Conservation (phyloP, 2,329 filamentous ascomycete species). For the Cordyceps cicadae region DNA sequence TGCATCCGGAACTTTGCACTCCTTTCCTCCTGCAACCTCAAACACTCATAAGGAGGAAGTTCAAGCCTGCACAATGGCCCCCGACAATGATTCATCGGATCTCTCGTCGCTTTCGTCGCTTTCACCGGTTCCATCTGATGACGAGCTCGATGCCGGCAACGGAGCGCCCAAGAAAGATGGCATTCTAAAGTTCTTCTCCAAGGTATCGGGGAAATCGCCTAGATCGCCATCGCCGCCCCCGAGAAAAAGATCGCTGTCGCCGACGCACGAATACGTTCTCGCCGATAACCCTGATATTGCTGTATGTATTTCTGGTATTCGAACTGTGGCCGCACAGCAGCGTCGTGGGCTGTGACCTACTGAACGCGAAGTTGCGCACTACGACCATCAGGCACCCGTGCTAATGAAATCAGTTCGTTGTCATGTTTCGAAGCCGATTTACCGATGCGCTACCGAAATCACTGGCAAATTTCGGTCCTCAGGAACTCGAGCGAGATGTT, state of each 20-base stretch:
- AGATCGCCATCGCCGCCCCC: slow-evolving; percentile 57
- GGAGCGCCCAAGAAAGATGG: slow-evolving; percentile 41
- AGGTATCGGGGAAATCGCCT: slow-evolving; percentile 41
- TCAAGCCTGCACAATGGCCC: slow-evolving; percentile 39
- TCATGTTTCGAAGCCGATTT: slow-evolving; percentile 96
- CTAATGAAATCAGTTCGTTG: slow-evolving; percentile 66
- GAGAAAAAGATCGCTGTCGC: slow-evolving; percentile 76
- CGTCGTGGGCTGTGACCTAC: neutral
- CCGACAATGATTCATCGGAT: slow-evolving; percentile 55
- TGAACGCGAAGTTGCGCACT: slow-evolving; percentile 31
- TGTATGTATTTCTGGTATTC: slow-evolving; percentile 49
- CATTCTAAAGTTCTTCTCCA: slow-evolving; percentile 61
- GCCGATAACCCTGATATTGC: slow-evolving; percentile 89
- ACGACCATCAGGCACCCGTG: slow-evolving; percentile 13
- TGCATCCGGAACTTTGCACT: slow-evolving; percentile 5
- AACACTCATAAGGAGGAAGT: slow-evolving; percentile 22
- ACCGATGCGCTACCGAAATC: slow-evolving; percentile 82
- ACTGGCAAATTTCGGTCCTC: slow-evolving; percentile 80
- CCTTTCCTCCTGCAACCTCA: slow-evolving; percentile 25
- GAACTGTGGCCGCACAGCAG: neutral
- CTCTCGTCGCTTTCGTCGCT: slow-evolving; percentile 50
- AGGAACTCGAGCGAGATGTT: slow-evolving; percentile 86
- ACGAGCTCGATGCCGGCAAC: slow-evolving; percentile 41
- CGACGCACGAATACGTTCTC: slow-evolving; percentile 80
- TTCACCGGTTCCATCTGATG: slow-evolving; percentile 36